Percentiles rank a stretch among this genome's conserved stretches.
Evolutionary conservation across 2,329 filamentous ascomycete genomes (phyloP).

Genomic region (Furcasterigmium furcatum): DNA sequence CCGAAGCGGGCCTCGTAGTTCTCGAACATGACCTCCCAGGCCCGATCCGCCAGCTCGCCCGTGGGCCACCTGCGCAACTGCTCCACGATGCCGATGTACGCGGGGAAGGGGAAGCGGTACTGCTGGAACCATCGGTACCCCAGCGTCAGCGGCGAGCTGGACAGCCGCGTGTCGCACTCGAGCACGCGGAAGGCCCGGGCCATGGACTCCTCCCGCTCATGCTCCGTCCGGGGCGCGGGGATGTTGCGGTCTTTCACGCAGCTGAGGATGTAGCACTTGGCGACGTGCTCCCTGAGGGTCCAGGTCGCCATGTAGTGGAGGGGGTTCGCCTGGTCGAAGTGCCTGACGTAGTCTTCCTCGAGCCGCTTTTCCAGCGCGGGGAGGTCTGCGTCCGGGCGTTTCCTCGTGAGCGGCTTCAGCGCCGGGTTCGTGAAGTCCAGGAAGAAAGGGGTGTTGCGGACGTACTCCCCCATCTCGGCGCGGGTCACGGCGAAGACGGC

Average conservation of each 20-base stretch:
- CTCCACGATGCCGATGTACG: slow-evolving; percentile 34
- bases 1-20: slow-evolving; percentile 20
- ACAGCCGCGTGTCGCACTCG: slow-evolving; percentile 30
- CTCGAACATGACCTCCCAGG: slow-evolving; percentile 27
- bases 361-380: slow-evolving; percentile 36
- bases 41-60: slow-evolving; percentile 17
- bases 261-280: slow-evolving; percentile 46
- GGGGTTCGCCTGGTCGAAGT: slow-evolving; percentile 31
- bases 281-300: slow-evolving; percentile 35
- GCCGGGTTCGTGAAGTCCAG: slow-evolving; percentile 29
- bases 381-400: slow-evolving; percentile 15
- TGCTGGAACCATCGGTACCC: slow-evolving; percentile 32
- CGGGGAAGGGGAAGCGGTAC: slow-evolving; percentile 34
- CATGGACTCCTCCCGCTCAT: slow-evolving; percentile 22
- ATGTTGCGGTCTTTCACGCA: slow-evolving; percentile 26
- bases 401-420: slow-evolving; percentile 20
- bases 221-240: slow-evolving; percentile 18
- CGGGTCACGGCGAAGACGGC: slow-evolving; percentile 37
- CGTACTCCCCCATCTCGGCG: slow-evolving; percentile 32
- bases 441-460: slow-evolving; percentile 27
- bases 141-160: slow-evolving; percentile 21
- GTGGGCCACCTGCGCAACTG: slow-evolving; percentile 21
- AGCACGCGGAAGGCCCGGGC: slow-evolving; percentile 27
- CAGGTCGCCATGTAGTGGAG: slow-evolving; percentile 38
- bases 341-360: slow-evolving; percentile 41